Evolutionary conservation across 2,329 filamentous ascomycete species (phyloP), one percentile per base, ranked within the genome.

Genomic region (Teratosphaeria epicoccoides): DNA sequence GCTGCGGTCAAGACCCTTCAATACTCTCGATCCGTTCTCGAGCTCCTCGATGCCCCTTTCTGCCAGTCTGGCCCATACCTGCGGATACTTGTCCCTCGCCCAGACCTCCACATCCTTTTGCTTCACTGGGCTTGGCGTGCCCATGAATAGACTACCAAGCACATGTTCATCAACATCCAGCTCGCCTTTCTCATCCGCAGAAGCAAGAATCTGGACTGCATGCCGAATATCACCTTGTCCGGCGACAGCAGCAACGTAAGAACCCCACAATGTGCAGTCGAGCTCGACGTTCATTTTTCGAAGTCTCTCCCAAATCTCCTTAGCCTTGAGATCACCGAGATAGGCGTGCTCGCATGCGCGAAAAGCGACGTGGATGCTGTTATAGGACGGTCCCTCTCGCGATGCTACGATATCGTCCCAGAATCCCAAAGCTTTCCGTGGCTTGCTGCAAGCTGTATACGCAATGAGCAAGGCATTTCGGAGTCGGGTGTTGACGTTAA

Each of bases 381-480:
- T 79, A 61, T 93, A 88, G 1, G 84, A 85, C 0, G 93, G 93
- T 0, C 93, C 93, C 68, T 97, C 90, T n/a, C 77, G 75, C 0
- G 84, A 88, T 51, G 81, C 78, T n/a, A 84, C 82, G 52, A 98
- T 89, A 46, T 94, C 82, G 50, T 82, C 76, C 88, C 90, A 97
- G 64, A 88, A 88, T 47, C 84, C 81, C 57, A 95, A 73, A 1
- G 87, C 87, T 50, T 79, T 79, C 25, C 77, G 70, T 0, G 84
- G 76, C 57, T 82, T 75, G 6, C 80, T 85, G 61, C 82, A 86
- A 1, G 80, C 78, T 1, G 82, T 81, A 64, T 95, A 91, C 0
- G 88, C 90, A 11, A 93, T 76, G 83, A 98, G 95, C 47, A 97
- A 73, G 0, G 85, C 82, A 61, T 95, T 97, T 60, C 85, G 81